Evolutionary conservation across 805 yeast genomes (phyloP), one percentile per base, ranked within the genome.

Genomic region (Starmerella riodocensis): DNA sequence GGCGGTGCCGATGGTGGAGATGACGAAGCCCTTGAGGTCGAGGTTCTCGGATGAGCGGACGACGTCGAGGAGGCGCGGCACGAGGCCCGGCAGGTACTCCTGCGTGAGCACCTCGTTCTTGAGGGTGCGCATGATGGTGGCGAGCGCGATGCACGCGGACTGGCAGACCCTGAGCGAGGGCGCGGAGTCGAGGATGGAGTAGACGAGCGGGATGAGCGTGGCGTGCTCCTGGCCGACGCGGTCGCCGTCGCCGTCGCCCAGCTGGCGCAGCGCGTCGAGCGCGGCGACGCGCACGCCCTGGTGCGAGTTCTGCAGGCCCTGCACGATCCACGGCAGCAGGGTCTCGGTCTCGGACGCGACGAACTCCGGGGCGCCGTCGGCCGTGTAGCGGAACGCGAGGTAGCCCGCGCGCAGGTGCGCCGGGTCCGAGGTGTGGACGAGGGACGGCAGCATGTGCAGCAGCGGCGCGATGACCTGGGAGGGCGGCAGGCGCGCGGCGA

Each of bases 1-100:
- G 43, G 94, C 83, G 29, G 97, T 86, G 40, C 97, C 97, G 58
- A 91, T 82, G 29, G 96, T 95, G 39, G 94, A 81, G 43, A 91
- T 95, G 14, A 65, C 59, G 13, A 93, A 73, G 18, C 86, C 78
- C 55, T 61, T 62, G 40, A 64, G 54, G 18, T 53, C 48, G 28
- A 55, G 45, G 27, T 78, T 70, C 51, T 75, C 70, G 35, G 93
- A 82, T 47, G 71, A 67, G 53, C 74, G 78, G 53, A 88, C 71
- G 81, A 91, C 79, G 42, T 71, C 74, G 67, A 86, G 75, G 51
- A 91, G 70, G 55, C 86, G 81, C 62, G 81, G 80, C 81, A 86
- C 85, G 59, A 91, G 72, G 36, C 93, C 88, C 50, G 77, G 91
- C 54, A 91, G 65, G 63, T 86, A 91, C 48, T 69, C 65, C 42